phyloP scores from a whole-genome alignment of 1,284 basidiomycete species.

The Uromyces viciae-fabae region DNA sequence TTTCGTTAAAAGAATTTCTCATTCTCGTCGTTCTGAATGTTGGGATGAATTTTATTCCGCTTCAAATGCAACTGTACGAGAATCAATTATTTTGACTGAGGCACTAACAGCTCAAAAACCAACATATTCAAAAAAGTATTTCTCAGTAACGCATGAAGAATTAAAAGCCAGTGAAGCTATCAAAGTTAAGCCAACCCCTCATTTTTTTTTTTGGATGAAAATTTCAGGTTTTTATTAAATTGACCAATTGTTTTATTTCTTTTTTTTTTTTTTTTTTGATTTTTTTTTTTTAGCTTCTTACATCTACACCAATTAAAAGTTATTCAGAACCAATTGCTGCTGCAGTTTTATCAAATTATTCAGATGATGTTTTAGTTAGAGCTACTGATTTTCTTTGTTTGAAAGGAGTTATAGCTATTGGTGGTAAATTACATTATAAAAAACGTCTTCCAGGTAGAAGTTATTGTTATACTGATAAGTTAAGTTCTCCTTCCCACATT shows the following conservation, averaged over 20 bases:
- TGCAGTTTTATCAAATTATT: conserved; percentile 25
- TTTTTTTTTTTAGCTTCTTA: conserved; percentile 33
- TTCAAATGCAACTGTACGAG: conserved; percentile 24
- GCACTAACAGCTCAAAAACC: conserved; percentile 1
- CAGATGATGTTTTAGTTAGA: conserved; percentile 12
- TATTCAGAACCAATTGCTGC: conserved; percentile 36
- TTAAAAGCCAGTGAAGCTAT: conserved; percentile 37
- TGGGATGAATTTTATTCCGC: conserved; percentile 31
- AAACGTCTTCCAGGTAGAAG: conserved; percentile 42
- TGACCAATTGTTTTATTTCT: neutral
- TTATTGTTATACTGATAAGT: conserved; percentile 44
- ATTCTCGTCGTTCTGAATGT: conserved; percentile 11
- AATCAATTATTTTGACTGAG: conserved; percentile 19
- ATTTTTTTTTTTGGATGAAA: neutral
- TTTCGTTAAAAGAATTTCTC: conserved; percentile 13
- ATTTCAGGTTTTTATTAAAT: neutral
- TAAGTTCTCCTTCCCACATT: no score
- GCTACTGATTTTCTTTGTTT: conserved; percentile 30
- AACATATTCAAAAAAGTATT: neutral
- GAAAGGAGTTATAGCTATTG: conserved; percentile 23
- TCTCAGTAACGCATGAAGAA: conserved; percentile 1
- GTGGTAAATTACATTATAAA: conserved; percentile 27
- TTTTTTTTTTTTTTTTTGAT: neutral
- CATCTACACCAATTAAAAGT: conserved; percentile 36
- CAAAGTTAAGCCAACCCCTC: conserved; percentile 16